Base-by-base conservation (phyloP, 495 filamentous ascomycete genomes). In the Hypoxylon subgilvum region DNA sequence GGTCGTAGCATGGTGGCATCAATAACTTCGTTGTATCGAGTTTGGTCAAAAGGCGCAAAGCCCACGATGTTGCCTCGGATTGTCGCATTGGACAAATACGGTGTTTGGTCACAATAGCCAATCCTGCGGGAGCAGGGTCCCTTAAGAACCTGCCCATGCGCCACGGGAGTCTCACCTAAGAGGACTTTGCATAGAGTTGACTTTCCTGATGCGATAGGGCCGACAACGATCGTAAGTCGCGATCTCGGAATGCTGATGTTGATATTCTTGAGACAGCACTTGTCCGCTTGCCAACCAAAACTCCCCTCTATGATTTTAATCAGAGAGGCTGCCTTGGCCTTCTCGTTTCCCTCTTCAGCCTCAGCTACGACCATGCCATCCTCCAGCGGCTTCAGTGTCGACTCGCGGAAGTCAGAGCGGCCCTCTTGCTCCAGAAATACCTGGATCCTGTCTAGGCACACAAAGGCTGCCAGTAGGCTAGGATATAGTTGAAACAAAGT, bases 11-110 rank as follows among this genome's bases (percentile, higher is more conserved):
- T 77, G 62, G 86, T 88, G 14, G 82, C 84, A 13, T 80, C 72
- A 14, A 88, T 65, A 0, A 88, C 81, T n/a, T 79, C 74, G 23
- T 71, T 70, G 63, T 89, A 90, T 74, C 85, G 84, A 22, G 52
- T 58, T 27, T 77, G 68, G 31, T 87, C 78, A 39, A 82, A 82
- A 2, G 66, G 61, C 6, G 76, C 78, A 55, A 81, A 78, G 1
- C 63, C 66, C 1, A 81, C 62, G 28, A 89, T 84, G 54, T 76
- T 84, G 14, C 86, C 76, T 44, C 76, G 72, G 54, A 88, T 76
- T 0, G 84, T 82, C 0, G 71, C 81, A 47, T 87, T 87, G 68
- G 79, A 80, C 23, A 82, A 77, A 73, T 79, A 83, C 0, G 74
- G 67, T 2, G 69, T 73, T 35, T 72, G 63, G 1, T 61, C 57